Percentiles rank a stretch among this genome's conserved stretches.
These are phyloP conservation scores for Exutisphaerella laricina DNA, from an alignment of 2,329 filamentous ascomycete species.

Conservation along the genomic window DNA sequence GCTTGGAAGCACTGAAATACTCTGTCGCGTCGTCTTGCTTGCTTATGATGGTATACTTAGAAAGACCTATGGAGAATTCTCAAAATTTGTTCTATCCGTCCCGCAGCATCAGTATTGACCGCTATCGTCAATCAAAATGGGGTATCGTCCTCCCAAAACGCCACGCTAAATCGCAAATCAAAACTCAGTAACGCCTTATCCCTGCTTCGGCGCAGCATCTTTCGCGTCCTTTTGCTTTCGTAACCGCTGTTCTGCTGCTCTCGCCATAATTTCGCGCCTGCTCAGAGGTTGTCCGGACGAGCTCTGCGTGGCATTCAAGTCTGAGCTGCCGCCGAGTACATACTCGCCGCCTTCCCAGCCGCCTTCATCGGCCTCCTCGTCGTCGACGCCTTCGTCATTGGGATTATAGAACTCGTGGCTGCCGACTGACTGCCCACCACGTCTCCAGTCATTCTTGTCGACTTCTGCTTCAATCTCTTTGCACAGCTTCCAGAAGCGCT, in stretches of 20 bases:
- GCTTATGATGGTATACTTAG: too few relatives aligned
- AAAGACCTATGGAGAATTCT: too few relatives aligned
- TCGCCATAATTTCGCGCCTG: conserved; percentile 68
- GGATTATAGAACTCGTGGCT: conserved; percentile 55
- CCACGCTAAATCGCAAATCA: conserved; percentile 1
- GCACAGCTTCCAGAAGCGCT: conserved; percentile 83
- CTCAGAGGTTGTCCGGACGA: conserved; percentile 48
- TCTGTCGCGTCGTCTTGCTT: too few relatives aligned
- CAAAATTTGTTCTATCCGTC: too few relatives aligned
- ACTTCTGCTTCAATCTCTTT: conserved; percentile 85
- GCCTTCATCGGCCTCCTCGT: conserved; percentile 58
- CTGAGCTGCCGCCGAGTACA: conserved; percentile 43
- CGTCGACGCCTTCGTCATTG: conserved; percentile 32
- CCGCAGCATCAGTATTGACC: too few relatives aligned
- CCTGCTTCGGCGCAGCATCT: conserved; percentile 13
- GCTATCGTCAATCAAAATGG: neutral
- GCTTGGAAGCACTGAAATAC: neutral
- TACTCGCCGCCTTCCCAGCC: conserved; percentile 77
- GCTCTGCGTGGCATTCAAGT: conserved; percentile 14
- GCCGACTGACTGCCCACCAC: conserved; percentile 60
- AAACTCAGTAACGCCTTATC: neutral
- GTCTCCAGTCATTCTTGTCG: conserved; percentile 69
- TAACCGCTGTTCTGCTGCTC: conserved; percentile 64
- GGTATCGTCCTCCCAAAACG: neutral
- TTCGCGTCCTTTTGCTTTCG: conserved; percentile 46